These are phyloP conservation scores for Corchorus olitorius DNA, from an alignment of 345 rosid species.

Conservation along the genomic window DNA sequence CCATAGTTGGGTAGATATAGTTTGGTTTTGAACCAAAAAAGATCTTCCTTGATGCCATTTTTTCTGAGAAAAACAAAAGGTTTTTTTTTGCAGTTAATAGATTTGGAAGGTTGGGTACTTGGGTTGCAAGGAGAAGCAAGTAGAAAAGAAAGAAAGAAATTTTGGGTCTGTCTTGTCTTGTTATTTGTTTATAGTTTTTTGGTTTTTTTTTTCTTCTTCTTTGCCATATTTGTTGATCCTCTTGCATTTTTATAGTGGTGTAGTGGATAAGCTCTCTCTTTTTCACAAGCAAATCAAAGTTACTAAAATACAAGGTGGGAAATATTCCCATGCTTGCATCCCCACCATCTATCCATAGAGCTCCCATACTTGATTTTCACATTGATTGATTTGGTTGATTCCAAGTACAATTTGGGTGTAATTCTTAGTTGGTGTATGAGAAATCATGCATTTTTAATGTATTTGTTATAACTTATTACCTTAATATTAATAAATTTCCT, in stretches of 20 bases:
- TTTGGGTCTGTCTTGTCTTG: neutral
- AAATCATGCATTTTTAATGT: neutral
- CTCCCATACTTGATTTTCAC: neutral
- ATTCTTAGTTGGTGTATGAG: neutral
- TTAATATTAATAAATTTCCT: neutral
- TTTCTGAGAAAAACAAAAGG: neutral
- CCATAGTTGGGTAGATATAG: constrained; percentile 45
- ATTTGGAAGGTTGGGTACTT: no score
- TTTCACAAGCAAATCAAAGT: constrained; percentile 2
- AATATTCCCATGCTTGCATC: neutral
- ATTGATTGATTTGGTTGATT: neutral
- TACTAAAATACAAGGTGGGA: neutral
- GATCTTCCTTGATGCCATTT: constrained; percentile 63
- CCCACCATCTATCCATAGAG: neutral
- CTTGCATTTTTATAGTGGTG: constrained; percentile 30
- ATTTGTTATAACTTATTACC: neutral
- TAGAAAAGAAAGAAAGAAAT: neutral
- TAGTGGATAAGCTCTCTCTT: constrained; percentile 39
- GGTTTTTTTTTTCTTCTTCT: constrained; percentile 13
- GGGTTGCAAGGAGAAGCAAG: neutral
- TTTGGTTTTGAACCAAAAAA: constrained; percentile 39
- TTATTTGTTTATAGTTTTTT: neutral
- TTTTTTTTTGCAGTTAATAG: no score
- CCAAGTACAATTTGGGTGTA: neutral
- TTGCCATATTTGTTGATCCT: neutral